Percentiles rank a stretch among this genome's conserved stretches.
Conservation (phyloP, 73 alveolate genomes). For the Paramecium primaurelia region DNA sequence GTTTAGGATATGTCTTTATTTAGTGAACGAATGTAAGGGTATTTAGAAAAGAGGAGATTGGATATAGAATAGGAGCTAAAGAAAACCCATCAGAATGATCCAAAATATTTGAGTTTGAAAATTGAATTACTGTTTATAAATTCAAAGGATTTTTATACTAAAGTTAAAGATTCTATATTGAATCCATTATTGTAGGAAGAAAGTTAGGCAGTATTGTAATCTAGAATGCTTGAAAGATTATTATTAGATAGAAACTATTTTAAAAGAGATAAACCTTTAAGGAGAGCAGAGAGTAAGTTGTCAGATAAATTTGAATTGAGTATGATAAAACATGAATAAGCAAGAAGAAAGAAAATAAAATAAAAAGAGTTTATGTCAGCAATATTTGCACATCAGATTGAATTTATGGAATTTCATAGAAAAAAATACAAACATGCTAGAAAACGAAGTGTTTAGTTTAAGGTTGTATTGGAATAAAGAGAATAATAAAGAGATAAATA, state of each 20-base stretch:
- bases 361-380: constrained; percentile 91
- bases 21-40: neutral
- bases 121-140: constrained; percentile 15
- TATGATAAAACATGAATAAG: constrained; percentile 50
- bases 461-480: constrained; percentile 79
- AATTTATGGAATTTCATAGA: constrained; percentile 88
- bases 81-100: neutral
- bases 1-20: neutral
- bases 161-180: constrained; percentile 6
- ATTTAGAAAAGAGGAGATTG: constrained; percentile 24
- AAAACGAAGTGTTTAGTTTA: constrained; percentile 84
- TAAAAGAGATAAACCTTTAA: constrained; percentile 50
- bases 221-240: constrained; percentile 44
- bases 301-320: constrained; percentile 53
- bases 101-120: constrained; percentile 17
- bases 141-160: neutral
- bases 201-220: neutral
- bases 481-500: constrained; percentile 86
- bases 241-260: constrained; percentile 54
- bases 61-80: constrained; percentile 25
- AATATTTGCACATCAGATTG: constrained; percentile 78
- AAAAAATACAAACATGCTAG: constrained; percentile 77
- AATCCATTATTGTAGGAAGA: constrained; percentile 42
- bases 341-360: constrained; percentile 81
- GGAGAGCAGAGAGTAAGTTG: constrained; percentile 42